Conservation (phyloP, 140 eudicot species). For the Cichorium intybus region DNA sequence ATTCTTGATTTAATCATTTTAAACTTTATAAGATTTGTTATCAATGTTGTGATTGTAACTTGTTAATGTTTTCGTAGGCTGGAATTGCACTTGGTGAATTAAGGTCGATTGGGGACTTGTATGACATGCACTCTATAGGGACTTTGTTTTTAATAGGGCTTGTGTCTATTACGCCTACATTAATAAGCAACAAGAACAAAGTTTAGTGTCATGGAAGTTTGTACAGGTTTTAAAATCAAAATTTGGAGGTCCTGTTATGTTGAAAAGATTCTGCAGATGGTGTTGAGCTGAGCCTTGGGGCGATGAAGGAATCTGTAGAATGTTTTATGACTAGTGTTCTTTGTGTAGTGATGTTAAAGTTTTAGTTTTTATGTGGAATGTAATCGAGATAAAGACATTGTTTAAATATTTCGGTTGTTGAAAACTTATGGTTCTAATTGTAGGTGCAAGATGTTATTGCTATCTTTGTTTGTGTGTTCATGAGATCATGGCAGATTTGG, state of each 20-base stretch:
- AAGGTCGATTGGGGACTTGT: constrained; percentile 77
- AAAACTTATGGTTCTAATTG: not conserved
- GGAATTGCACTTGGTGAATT: constrained; percentile 95
- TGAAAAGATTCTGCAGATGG: not conserved
- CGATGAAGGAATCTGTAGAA: constrained; percentile 3
- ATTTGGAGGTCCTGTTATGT: constrained; percentile 11
- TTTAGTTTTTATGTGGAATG: constrained; percentile 1
- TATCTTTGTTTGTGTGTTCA: not conserved
- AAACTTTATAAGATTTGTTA: not conserved
- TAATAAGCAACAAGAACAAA: constrained; percentile 58
- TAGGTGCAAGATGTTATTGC: not conserved
- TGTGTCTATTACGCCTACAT: constrained; percentile 64
- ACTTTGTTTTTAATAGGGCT: constrained; percentile 81
- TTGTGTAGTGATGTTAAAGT: not conserved
- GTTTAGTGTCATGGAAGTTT: constrained; percentile 16
- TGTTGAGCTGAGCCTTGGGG: constrained; percentile 1
- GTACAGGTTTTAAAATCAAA: constrained; percentile 25
- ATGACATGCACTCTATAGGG: constrained; percentile 77
- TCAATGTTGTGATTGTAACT: not conserved
- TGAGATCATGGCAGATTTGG: not conserved
- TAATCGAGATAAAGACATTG: not conserved
- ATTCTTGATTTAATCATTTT: not conserved
- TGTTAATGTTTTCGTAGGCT: constrained; percentile 41
- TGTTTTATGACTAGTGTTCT: constrained; percentile 19
- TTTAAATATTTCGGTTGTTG: not conserved